A percentile compares a stretch with the other conserved stretches of the same genome.
Evolutionary conservation across 352 stramenopile genomes (phyloP).

Genomic region (Globisporangium solare): DNA sequence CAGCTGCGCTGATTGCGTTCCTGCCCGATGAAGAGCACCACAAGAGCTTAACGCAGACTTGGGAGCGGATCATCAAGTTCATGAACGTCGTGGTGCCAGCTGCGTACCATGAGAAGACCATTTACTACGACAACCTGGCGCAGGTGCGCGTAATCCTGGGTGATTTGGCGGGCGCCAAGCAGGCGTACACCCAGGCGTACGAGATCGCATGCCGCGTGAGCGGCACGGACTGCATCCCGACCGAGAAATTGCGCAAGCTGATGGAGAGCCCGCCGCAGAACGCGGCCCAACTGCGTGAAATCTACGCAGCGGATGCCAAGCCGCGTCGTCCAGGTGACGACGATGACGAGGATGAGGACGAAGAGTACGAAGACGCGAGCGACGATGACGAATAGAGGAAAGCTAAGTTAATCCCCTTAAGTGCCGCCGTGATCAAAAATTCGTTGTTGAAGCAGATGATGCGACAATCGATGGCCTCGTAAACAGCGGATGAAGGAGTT

Average conservation of each 20-base stretch:
- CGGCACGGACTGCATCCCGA: slow-evolving; percentile 51
- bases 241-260: slow-evolving; percentile 51
- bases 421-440: too few relatives aligned
- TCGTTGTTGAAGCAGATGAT: too few relatives aligned
- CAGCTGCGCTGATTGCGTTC: slow-evolving; percentile 28
- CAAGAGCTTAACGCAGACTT: slow-evolving; percentile 42
- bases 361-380: slow-evolving; percentile 1
- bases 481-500: too few relatives aligned
- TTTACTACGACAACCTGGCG: slow-evolving; percentile 83
- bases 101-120: slow-evolving; percentile 75
- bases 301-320: slow-evolving; percentile 48
- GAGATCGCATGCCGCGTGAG: slow-evolving; percentile 61
- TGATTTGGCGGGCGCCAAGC: slow-evolving; percentile 38
- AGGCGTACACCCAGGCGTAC: slow-evolving; percentile 51
- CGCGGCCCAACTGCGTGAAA: slow-evolving; percentile 47
- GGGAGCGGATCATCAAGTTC: slow-evolving; percentile 56
- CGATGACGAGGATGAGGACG: slow-evolving; percentile 24
- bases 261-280: slow-evolving; percentile 61
- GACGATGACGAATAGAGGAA: slow-evolving; percentile 7
- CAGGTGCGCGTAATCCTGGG: slow-evolving; percentile 66
- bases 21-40: slow-evolving; percentile 30
- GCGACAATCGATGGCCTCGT: too few relatives aligned
- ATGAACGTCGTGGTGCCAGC: slow-evolving; percentile 71
- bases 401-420: neutral
- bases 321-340: slow-evolving; percentile 24